These are phyloP conservation scores for Lactarius evosmus DNA, from an alignment of 768 basidiomycete genomes.

Conservation along the genomic window DNA sequence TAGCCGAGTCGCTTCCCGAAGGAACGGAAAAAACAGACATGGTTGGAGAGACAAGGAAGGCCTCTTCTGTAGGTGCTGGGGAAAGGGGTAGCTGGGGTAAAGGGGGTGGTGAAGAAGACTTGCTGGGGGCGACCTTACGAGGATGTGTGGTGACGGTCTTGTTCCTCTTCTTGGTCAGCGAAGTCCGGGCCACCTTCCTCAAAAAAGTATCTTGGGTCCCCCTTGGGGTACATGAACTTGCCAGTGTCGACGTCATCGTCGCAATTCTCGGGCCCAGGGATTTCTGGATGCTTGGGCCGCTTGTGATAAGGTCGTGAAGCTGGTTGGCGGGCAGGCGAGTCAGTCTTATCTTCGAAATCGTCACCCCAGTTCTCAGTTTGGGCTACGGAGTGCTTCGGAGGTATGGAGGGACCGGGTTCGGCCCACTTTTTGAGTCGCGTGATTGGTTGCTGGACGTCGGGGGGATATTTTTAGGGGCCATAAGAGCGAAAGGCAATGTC, in stretches of 20 bases:
- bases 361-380: conserved; percentile 63
- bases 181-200: conserved; percentile 52
- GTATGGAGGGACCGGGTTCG: conserved; percentile 51
- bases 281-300: conserved; percentile 32
- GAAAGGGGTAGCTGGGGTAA: conserved; percentile 44
- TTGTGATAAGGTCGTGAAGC: conserved; percentile 31
- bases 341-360: conserved; percentile 56
- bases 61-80: conserved; percentile 33
- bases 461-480: conserved; percentile 8
- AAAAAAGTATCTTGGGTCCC: conserved; percentile 41
- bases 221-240: conserved; percentile 34
- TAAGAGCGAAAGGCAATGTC: neutral
- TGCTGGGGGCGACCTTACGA: conserved; percentile 41
- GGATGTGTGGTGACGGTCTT: conserved; percentile 65
- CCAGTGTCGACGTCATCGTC: conserved; percentile 59
- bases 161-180: conserved; percentile 62
- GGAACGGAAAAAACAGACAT: conserved; percentile 70
- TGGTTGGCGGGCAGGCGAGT: conserved; percentile 38
- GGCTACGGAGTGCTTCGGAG: conserved; percentile 37
- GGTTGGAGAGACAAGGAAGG: conserved; percentile 54
- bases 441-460: conserved; percentile 3
- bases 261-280: conserved; percentile 51
- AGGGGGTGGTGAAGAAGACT: conserved; percentile 34
- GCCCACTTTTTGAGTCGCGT: conserved; percentile 41
- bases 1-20: conserved; percentile 45